phyloP scores from a whole-genome alignment of 208 protist species.

The Leishmania guyanensis region DNA sequence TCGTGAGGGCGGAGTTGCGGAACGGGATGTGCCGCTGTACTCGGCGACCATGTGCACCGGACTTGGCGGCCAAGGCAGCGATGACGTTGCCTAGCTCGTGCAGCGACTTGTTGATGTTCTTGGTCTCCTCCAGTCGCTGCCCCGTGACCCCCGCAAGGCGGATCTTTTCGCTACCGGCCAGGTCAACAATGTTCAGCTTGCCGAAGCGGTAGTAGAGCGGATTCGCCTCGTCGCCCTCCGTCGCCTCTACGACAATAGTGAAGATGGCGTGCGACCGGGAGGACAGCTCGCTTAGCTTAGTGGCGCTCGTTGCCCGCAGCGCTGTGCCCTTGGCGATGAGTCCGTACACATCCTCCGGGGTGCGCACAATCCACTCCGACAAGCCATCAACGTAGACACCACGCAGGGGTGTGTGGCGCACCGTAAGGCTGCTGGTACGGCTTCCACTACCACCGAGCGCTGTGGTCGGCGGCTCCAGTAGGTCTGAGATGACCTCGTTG shows the following conservation, averaged over 20 bases:
- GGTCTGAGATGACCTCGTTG: conserved; percentile 89
- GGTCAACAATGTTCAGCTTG: conserved; percentile 91
- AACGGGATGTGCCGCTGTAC: conserved; percentile 89
- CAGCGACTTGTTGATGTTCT: conserved; percentile 93
- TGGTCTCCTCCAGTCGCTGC: conserved; percentile 79
- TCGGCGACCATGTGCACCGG: conserved; percentile 55
- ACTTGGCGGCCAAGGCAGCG: conserved; percentile 79
- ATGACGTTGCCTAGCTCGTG: conserved; percentile 92
- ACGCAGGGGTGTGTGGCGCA: conserved; percentile 75
- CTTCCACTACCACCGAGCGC: conserved; percentile 3
- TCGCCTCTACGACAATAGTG: conserved; percentile 67
- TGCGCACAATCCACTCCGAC: conserved; percentile 89
- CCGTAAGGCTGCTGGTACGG: conserved; percentile 28
- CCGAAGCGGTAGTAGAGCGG: conserved; percentile 54
- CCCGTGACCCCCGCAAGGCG: conserved; percentile 80
- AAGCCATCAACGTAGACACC: conserved; percentile 94
- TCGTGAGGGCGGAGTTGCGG: conserved; percentile 96
- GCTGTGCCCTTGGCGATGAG: conserved; percentile 83
- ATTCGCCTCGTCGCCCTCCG: conserved; percentile 46
- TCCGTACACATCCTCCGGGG: conserved; percentile 90
- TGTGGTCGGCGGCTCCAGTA: conserved; percentile 40
- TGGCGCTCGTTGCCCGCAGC: conserved; percentile 73
- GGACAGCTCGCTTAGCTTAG: conserved; percentile 93
- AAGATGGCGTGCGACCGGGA: conserved; percentile 97
- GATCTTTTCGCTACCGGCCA: conserved; percentile 93